Percentiles rank a stretch among this genome's conserved stretches.
Evolutionary conservation across 2,329 filamentous ascomycete species (phyloP).

Genomic region (Sphaceloma murrayae): DNA sequence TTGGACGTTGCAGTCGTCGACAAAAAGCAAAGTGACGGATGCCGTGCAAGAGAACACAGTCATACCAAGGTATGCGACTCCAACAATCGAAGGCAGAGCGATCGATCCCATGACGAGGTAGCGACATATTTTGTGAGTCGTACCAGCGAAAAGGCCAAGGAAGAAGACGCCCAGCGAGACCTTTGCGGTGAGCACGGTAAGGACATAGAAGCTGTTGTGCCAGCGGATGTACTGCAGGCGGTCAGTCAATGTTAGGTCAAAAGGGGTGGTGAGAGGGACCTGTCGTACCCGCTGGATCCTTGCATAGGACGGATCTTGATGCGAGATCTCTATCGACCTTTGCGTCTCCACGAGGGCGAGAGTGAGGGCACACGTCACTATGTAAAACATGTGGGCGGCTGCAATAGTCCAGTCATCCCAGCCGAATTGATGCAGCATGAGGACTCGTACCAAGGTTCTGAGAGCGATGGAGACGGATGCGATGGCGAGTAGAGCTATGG

Average conservation of each 20-base stretch:
- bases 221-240: neutral
- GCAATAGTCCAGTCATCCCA: conserved; percentile 12
- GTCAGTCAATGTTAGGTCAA: neutral
- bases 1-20: conserved; percentile 6
- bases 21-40: conserved; percentile 2
- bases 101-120: conserved; percentile 1
- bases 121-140: neutral
- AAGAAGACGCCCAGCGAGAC: conserved; percentile 9
- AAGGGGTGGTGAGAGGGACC: conserved; percentile 6
- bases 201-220: conserved; percentile 1
- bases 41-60: neutral
- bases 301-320: neutral
- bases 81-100: neutral
- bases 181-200: conserved; percentile 5
- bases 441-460: neutral
- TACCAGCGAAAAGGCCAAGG: neutral
- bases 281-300: conserved; percentile 9
- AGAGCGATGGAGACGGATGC: conserved; percentile 4
- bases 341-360: conserved; percentile 2
- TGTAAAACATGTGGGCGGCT: neutral
- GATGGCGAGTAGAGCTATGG: conserved; percentile 8
- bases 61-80: conserved; percentile 4
- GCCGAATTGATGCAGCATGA: neutral
- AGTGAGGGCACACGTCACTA: conserved; percentile 7
- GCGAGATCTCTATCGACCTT: neutral